Conservation (phyloP, 2,329 filamentous ascomycete species). For the Botrytis medusae region DNA sequence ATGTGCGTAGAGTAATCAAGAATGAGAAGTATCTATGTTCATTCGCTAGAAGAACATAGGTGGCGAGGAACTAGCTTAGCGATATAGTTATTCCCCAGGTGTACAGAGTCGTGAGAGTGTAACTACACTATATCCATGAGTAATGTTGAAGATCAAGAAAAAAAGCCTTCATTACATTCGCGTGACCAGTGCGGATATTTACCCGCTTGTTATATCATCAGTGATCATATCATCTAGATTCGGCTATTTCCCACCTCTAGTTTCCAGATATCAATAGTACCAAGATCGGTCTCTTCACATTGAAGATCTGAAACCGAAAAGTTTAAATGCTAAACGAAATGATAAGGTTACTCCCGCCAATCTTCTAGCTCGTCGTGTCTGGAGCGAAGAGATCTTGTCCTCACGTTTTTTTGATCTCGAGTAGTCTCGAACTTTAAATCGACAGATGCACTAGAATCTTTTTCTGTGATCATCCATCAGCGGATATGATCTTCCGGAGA, state of each 20-base stretch:
- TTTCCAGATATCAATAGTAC: neutral
- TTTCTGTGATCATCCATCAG: neutral
- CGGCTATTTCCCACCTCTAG: neutral
- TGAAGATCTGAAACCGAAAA: neutral
- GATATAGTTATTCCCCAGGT: too few species aligned
- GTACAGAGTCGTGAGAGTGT: neutral
- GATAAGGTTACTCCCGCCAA: constrained; percentile 8
- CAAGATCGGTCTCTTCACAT: neutral
- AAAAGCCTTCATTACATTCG: neutral
- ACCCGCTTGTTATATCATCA: too few species aligned
- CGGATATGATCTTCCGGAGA: neutral
- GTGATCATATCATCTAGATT: neutral
- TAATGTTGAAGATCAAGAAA: neutral
- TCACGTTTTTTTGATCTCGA: neutral
- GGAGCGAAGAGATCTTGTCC: neutral
- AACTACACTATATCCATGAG: neutral
- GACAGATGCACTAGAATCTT: neutral
- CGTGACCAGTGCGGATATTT: neutral
- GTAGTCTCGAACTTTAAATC: neutral
- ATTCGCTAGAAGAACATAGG: neutral
- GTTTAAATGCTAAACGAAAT: neutral
- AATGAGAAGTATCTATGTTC: neutral
- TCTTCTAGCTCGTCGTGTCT: neutral
- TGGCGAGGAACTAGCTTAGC: neutral
- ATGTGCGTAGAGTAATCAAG: too few species aligned